Evolutionary conservation across 2,329 filamentous ascomycete genomes (phyloP).

Genomic region (Coleophoma eucalyptorum): DNA sequence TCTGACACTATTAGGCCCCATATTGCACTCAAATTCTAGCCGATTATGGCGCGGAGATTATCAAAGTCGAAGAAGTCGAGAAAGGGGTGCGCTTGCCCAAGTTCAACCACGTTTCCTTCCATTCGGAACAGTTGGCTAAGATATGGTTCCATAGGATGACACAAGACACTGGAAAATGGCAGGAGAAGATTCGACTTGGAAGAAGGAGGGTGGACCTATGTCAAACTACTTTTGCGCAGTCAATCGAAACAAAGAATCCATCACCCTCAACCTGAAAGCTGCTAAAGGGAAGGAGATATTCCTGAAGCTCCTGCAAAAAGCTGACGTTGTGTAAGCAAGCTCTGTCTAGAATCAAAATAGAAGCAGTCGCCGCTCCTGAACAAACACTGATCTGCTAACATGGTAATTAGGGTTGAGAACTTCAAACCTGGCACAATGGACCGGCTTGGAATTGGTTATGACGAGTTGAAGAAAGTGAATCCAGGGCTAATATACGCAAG

Average conservation of each 20-base stretch:
- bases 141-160: slow-evolving; percentile 19
- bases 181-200: slow-evolving; percentile 22
- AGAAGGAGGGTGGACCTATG: slow-evolving; percentile 26
- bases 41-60: slow-evolving; percentile 38
- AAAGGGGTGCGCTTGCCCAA: slow-evolving; percentile 23
- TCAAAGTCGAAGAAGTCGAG: slow-evolving; percentile 36
- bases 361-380: not conserved
- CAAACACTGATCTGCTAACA: not conserved
- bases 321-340: slow-evolving; percentile 32
- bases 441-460: slow-evolving; percentile 35
- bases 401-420: slow-evolving; percentile 31
- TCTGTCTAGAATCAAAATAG: not conserved
- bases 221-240: slow-evolving; percentile 39
- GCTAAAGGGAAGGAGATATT: slow-evolving; percentile 26
- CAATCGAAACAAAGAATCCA: slow-evolving; percentile 40
- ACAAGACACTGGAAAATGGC: slow-evolving; percentile 27
- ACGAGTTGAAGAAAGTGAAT: slow-evolving; percentile 30
- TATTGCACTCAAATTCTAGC: slow-evolving; percentile 40
- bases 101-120: slow-evolving; percentile 1
- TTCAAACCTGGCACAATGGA: slow-evolving; percentile 39
- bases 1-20: slow-evolving; percentile 22
- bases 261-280: slow-evolving; percentile 29
- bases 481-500: slow-evolving; percentile 37
- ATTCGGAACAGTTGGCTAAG: not conserved
- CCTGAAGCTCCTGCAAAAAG: slow-evolving; percentile 28